phyloP scores from a whole-genome alignment of 1,139 yeast species.

The Suhomyces terraborum region DNA sequence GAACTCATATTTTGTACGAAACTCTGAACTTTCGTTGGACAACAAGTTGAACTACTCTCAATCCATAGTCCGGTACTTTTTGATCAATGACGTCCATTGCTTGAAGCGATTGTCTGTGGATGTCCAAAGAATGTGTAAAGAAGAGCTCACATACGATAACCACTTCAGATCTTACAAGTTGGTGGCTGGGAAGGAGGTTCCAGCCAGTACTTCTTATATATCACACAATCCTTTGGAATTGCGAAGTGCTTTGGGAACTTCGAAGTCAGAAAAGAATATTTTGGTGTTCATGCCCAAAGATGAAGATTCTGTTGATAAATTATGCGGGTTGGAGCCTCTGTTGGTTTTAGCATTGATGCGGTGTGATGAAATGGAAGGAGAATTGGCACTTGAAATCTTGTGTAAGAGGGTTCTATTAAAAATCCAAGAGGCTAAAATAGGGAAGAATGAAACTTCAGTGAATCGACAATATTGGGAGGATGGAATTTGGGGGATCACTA shows the following conservation, averaged over 20 bases:
- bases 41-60: slow-evolving; percentile 18
- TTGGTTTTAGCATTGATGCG: slow-evolving; percentile 17
- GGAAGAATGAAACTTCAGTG: not conserved
- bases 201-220: slow-evolving; percentile 9
- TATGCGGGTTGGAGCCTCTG: slow-evolving; percentile 5
- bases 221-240: slow-evolving; percentile 14
- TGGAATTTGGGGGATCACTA: slow-evolving; percentile 3
- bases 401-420: slow-evolving; percentile 20
- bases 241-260: slow-evolving; percentile 11
- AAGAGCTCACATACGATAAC: slow-evolving; percentile 11
- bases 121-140: slow-evolving; percentile 14
- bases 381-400: slow-evolving; percentile 18
- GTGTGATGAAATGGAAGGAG: slow-evolving; percentile 20
- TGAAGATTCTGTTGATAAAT: slow-evolving; percentile 5
- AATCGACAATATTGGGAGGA: slow-evolving; percentile 9
- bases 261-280: slow-evolving; percentile 10
- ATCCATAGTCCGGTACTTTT: slow-evolving; percentile 18
- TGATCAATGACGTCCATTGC: slow-evolving; percentile 19
- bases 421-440: slow-evolving; percentile 16
- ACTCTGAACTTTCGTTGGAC: slow-evolving; percentile 14
- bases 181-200: slow-evolving; percentile 3
- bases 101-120: slow-evolving; percentile 17
- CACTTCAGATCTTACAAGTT: slow-evolving; percentile 7
- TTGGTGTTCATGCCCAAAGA: slow-evolving; percentile 18
- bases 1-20: slow-evolving; percentile 18